Evolutionary conservation across 1,139 yeast species (phyloP).

Genomic region (Scheffersomyces cryptocercus): DNA sequence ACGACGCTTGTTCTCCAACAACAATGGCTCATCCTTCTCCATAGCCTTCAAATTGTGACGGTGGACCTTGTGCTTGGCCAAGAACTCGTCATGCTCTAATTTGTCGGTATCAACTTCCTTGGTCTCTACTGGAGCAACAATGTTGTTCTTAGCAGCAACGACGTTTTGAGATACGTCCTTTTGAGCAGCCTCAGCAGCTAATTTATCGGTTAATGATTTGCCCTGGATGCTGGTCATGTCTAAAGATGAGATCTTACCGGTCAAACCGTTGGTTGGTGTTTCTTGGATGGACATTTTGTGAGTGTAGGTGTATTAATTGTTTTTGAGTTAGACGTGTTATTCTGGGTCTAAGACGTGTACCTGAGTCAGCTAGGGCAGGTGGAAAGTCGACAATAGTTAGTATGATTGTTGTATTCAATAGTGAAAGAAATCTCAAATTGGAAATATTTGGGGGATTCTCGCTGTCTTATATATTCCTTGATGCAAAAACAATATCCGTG

Average conservation of each 20-base stretch:
- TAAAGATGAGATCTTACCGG: conserved; percentile 46
- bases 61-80: conserved; percentile 61
- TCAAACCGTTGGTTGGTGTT: conserved; percentile 53
- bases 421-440: no score
- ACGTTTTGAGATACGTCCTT: conserved; percentile 39
- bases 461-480: no score
- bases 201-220: conserved; percentile 42
- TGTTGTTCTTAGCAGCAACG: conserved; percentile 22
- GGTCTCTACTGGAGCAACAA: conserved; percentile 16
- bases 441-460: no score
- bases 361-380: no score
- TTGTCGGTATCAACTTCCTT: conserved; percentile 19
- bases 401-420: no score
- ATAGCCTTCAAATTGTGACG: conserved; percentile 70
- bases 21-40: conserved; percentile 88
- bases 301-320: background rate
- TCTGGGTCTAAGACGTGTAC: no score
- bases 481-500: no score
- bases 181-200: conserved; percentile 47
- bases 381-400: no score
- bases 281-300: conserved; percentile 36
- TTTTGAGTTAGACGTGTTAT: background rate
- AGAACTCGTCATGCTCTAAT: conserved; percentile 51
- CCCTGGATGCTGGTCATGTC: conserved; percentile 38
- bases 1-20: conserved; percentile 82